A percentile compares a stretch with the other conserved stretches of the same genome.
Evolutionary conservation across 2,329 filamentous ascomycete genomes (phyloP).

Genomic region (Zasmidium citrigriseum): DNA sequence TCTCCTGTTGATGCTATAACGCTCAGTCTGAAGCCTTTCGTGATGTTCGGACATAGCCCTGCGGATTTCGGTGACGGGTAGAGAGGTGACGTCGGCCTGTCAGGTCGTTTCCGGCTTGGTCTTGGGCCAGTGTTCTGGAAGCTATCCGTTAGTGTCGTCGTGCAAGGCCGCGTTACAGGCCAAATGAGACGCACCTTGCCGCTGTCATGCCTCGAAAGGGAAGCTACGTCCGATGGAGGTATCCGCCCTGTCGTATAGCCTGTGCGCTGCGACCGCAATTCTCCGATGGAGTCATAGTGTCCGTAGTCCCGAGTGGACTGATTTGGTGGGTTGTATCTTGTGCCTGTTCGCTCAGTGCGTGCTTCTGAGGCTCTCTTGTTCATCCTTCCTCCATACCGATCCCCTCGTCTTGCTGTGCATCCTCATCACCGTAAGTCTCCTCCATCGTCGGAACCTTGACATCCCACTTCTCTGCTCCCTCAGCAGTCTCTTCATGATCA

Average conservation of each 20-base stretch:
- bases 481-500: constrained; percentile 14
- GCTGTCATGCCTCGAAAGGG: constrained; percentile 7
- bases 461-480: constrained; percentile 32
- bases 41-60: background rate
- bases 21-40: background rate
- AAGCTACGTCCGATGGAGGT: background rate
- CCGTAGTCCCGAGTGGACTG: too few relatives aligned
- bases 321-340: too few relatives aligned
- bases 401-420: constrained; percentile 25
- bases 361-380: background rate
- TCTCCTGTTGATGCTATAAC: background rate
- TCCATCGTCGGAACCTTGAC: constrained; percentile 36
- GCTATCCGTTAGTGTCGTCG: constrained; percentile 9
- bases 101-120: constrained; percentile 4
- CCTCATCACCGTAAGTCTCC: constrained; percentile 31
- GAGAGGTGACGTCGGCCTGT: constrained; percentile 8
- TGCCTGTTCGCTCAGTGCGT: too few relatives aligned
- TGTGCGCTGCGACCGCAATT: background rate
- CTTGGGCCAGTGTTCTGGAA: constrained; percentile 3
- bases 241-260: background rate
- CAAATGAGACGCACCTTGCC: constrained; percentile 4
- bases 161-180: background rate
- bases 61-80: background rate
- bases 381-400: constrained; percentile 25
- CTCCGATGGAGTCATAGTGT: background rate